Evolutionary conservation across 2,329 filamentous ascomycete species (phyloP).

Genomic region (Coniochaeta sp.): DNA sequence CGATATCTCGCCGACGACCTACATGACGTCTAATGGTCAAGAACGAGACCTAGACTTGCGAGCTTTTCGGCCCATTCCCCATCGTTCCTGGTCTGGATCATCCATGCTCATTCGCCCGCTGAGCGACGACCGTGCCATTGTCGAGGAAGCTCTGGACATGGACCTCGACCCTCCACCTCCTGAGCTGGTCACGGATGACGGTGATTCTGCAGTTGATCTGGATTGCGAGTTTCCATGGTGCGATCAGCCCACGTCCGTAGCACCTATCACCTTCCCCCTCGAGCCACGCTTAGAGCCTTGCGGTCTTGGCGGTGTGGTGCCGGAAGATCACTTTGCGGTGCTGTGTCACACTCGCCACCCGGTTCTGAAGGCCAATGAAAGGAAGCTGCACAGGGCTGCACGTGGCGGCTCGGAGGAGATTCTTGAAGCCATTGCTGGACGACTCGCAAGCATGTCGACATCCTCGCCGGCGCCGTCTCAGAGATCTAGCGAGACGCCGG

Average conservation of each 20-base stretch:
- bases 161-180: conserved; percentile 17
- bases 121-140: conserved; percentile 24
- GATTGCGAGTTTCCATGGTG: conserved; percentile 41
- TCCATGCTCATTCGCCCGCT: conserved; percentile 40
- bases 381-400: conserved; percentile 6
- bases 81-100: conserved; percentile 43
- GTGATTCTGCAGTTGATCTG: conserved; percentile 27
- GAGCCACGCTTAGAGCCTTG: conserved; percentile 49
- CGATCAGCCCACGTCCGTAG: conserved; percentile 28
- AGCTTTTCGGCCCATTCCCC: conserved; percentile 13
- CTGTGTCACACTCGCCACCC: conserved; percentile 37
- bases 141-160: conserved; percentile 11
- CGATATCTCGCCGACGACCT: conserved; percentile 37
- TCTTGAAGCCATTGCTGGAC: conserved; percentile 30
- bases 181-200: conserved; percentile 22
- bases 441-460: conserved; percentile 33
- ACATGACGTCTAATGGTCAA: conserved; percentile 38
- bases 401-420: conserved; percentile 8
- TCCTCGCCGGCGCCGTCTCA: conserved; percentile 21
- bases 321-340: conserved; percentile 57
- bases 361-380: conserved; percentile 14
- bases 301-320: conserved; percentile 50
- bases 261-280: conserved; percentile 24
- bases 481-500: neutral
- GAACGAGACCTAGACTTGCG: conserved; percentile 19